Evolutionary conservation across 2,329 filamentous ascomycete genomes (phyloP).

Genomic region (Colletotrichum brevisporum): DNA sequence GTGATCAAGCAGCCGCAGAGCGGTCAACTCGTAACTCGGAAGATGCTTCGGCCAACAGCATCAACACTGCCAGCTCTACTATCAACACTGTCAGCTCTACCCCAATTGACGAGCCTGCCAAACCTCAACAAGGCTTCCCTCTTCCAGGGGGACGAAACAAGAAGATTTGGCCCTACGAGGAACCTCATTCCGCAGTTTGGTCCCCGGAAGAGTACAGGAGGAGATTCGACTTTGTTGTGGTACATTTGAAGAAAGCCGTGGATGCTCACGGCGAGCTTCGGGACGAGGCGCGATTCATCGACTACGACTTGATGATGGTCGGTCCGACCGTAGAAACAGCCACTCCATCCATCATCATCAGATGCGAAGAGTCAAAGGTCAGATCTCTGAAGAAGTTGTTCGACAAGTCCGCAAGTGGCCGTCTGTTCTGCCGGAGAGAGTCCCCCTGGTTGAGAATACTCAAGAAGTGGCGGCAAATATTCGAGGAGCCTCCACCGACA

Average conservation of each 20-base stretch:
- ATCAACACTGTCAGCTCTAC: too few relatives aligned
- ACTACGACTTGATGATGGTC: slow-evolving; percentile 3
- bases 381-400: neutral
- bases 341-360: neutral
- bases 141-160: neutral
- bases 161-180: neutral
- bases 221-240: neutral
- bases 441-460: too few relatives aligned
- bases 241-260: neutral
- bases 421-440: too few relatives aligned
- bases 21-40: too few relatives aligned
- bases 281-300: neutral
- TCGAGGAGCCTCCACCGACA: too few relatives aligned
- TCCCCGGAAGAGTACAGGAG: neutral
- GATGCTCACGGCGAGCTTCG: neutral
- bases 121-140: neutral
- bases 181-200: neutral
- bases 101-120: neutral
- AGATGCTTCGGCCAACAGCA: too few relatives aligned
- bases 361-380: neutral
- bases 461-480: too few relatives aligned
- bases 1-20: too few relatives aligned
- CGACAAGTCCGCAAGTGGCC: neutral
- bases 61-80: too few relatives aligned
- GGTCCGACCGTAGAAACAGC: neutral